Evolutionary conservation across 768 basidiomycete species (phyloP), one percentile per base, ranked within the genome.

Genomic region (Leucogyrophana mollusca): DNA sequence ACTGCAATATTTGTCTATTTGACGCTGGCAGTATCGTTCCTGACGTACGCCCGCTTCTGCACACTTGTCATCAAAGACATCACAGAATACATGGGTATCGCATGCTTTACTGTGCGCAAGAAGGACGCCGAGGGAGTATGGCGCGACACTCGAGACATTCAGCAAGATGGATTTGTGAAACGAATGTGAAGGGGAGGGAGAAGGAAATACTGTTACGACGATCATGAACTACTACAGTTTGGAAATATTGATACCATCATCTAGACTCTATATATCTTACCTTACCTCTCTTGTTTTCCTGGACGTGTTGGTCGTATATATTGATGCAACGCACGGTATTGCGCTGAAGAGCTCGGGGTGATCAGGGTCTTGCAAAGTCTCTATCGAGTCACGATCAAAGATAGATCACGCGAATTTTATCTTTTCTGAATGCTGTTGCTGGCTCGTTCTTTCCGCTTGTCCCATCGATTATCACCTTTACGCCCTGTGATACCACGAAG

Each of bases 31-130:
- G 56, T 92, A 27, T 87, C 92, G 3, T 62, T 90, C 46, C 51
- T 83, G 57, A 76, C 78, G 34, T 95, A 91, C 56, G 80, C 74
- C 20, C 77, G 86, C 35, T 94, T 94, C 66, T 87, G 85, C 56
- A 74, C 79, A 22, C 71, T 86, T n/a, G 91, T 94, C 45, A 92
- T 94, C 56, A 68, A 66, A 49, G 87, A 94, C 54, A 91, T 97
- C 66, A 95, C 92, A 46, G 80, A 93, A 49, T 87, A 86, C 67
- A 77, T 95, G 51, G 95, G 95, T 10, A 92, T 96, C 56, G 95
- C 92, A 1, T 97, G 93, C 70, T 93, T 96, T 60, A 92, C 89
- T 13, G 93, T 96, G 36, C 74, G 84, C 45, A 94, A 90, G 72
- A 89, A 82, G 76, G 90, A 92, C 53, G 69, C 69, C 30, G 64